Evolutionary conservation across 2,329 filamentous ascomycete genomes (phyloP).

Genomic region (Pseudocercospora crystallina): DNA sequence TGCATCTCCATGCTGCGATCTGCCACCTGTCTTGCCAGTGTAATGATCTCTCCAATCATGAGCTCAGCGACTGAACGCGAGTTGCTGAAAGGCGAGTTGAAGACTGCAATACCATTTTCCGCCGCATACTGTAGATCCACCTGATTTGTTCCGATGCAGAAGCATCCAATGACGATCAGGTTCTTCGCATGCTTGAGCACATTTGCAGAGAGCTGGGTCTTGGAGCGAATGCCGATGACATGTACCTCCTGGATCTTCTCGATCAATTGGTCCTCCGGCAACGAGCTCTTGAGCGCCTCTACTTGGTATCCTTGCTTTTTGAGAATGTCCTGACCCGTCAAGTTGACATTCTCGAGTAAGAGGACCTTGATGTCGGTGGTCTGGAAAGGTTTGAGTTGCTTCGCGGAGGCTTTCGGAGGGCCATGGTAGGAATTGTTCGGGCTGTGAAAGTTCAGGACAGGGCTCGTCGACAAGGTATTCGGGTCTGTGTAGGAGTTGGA

Average conservation of each 20-base stretch:
- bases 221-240: slow-evolving; percentile 96
- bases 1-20: slow-evolving; percentile 95
- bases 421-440: slow-evolving; percentile 56
- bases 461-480: slow-evolving; percentile 70
- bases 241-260: slow-evolving; percentile 98
- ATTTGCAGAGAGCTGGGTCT: slow-evolving; percentile 86
- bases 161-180: slow-evolving; percentile 92
- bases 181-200: slow-evolving; percentile 89
- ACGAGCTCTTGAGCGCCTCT: slow-evolving; percentile 81
- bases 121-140: slow-evolving; percentile 84
- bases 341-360: slow-evolving; percentile 92
- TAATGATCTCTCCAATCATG: slow-evolving; percentile 91
- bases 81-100: slow-evolving; percentile 99
- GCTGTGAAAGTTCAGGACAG: slow-evolving; percentile 72
- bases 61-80: slow-evolving; percentile 95
- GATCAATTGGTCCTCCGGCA: slow-evolving; percentile 90
- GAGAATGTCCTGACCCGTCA: slow-evolving; percentile 81
- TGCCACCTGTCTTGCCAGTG: slow-evolving; percentile 83
- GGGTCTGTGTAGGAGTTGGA: slow-evolving; percentile 36
- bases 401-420: slow-evolving; percentile 51
- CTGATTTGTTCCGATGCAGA: slow-evolving; percentile 98
- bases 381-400: slow-evolving; percentile 91
- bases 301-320: slow-evolving; percentile 90
- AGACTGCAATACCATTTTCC: slow-evolving; percentile 85
- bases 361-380: slow-evolving; percentile 96